These are phyloP conservation scores for Fibroporia radiculosa DNA, from an alignment of 768 basidiomycete species.

Conservation along the genomic window DNA sequence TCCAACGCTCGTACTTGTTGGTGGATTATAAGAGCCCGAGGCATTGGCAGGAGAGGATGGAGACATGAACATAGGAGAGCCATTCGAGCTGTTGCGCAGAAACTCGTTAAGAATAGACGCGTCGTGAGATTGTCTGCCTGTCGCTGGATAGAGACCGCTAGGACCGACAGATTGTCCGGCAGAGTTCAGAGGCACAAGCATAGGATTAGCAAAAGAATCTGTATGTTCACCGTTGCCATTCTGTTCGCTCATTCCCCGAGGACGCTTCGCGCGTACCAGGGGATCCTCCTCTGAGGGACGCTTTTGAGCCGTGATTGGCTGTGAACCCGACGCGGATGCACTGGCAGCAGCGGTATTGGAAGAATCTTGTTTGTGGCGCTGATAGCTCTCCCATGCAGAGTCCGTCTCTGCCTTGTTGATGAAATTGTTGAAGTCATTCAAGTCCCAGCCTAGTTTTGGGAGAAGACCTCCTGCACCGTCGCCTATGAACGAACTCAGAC, in stretches of 20 bases:
- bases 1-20: constrained; percentile 23
- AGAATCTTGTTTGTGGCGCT: constrained; percentile 52
- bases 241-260: constrained; percentile 31
- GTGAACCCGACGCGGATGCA: constrained; percentile 13
- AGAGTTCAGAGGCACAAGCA: constrained; percentile 48
- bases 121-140: constrained; percentile 37
- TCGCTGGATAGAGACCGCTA: constrained; percentile 37
- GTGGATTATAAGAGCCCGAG: constrained; percentile 22
- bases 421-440: constrained; percentile 71
- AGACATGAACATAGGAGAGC: constrained; percentile 58
- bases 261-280: constrained; percentile 41
- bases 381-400: constrained; percentile 87
- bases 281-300: constrained; percentile 44
- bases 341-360: constrained; percentile 22
- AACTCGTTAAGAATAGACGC: constrained; percentile 52
- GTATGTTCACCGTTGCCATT: constrained; percentile 34
- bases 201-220: constrained; percentile 23
- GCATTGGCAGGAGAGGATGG: constrained; percentile 30
- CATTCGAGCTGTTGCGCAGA: constrained; percentile 40
- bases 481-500: constrained; percentile 74
- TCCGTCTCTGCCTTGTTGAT: constrained; percentile 87
- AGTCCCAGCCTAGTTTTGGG: constrained; percentile 72
- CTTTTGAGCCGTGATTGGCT: constrained; percentile 34
- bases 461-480: constrained; percentile 78
- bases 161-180: constrained; percentile 25